Base-by-base conservation (phyloP, 495 filamentous ascomycete species). In the Xylaria curta region DNA sequence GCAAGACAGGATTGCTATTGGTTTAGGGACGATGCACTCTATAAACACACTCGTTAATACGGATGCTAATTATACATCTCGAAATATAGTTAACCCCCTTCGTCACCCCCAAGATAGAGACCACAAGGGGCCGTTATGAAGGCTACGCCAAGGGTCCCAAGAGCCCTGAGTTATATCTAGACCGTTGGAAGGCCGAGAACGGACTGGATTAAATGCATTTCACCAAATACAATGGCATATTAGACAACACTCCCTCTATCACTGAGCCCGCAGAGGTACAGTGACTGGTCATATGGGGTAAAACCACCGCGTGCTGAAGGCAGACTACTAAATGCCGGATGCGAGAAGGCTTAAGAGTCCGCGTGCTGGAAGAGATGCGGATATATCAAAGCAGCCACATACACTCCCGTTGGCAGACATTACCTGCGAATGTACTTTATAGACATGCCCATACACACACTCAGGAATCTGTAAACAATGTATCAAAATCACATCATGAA, bases 61-160 rank as follows among this genome's bases (percentile, higher is more conserved):
- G 3, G 33, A 58, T 49, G 74, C 66, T 71, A 65, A 66, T 69
- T 4, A 46, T 44, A 76, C 42, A 17, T 21, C 68, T 69, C 38
- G 21, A 17, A 53, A 36, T 33, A 67, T 33, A 97, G 95, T 89
- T 97, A 76, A 95, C 91, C 9, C 95, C 94, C 7, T 98, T 97
- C 76, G 92, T 97, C 46, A 90, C 93, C 60, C 85, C 85, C 61
- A 87, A 84, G 69, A 89, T 95, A 73, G 75, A 79, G 51, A 74
- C 74, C 44, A 79, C 76, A 33, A 82, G 75, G 70, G 90, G 89
- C 26, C 77, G 83, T 58, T 89, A 87, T 76, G 78, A 82, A 53
- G 79, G 81, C 51, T 83, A 82, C 77, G 26, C 72, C 15, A 60
- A 82, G 71, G 88, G 88, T 6, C 86, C 87, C 5, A 77, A 88